Percentiles rank a stretch among this genome's conserved stretches.
phyloP scores from a whole-genome alignment of 2,329 filamentous ascomycete species.

The Xylaria sp. region DNA sequence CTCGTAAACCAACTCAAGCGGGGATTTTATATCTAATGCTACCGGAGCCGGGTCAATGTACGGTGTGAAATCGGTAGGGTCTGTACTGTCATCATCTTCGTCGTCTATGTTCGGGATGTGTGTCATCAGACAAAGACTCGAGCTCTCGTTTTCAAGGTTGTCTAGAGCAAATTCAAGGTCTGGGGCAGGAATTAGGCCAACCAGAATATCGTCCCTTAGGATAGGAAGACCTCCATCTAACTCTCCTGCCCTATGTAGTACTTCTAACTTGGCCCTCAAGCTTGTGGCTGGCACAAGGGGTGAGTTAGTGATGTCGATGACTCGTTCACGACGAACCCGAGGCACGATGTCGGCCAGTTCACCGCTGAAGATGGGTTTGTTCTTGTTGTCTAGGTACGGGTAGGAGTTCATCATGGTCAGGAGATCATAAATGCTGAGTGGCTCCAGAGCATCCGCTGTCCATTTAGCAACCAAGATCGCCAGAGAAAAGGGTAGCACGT shows the following conservation, averaged over 20 bases:
- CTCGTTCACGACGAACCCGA: slow-evolving; percentile 75
- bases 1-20: slow-evolving; percentile 96
- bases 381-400: slow-evolving; percentile 96
- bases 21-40: slow-evolving; percentile 85
- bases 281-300: slow-evolving; percentile 80
- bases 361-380: slow-evolving; percentile 89
- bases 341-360: slow-evolving; percentile 89
- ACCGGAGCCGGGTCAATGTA: slow-evolving; percentile 94
- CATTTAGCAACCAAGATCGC: slow-evolving; percentile 96
- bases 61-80: slow-evolving; percentile 86
- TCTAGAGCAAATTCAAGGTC: slow-evolving; percentile 95
- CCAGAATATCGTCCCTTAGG: slow-evolving; percentile 79
- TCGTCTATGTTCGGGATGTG: slow-evolving; percentile 72
- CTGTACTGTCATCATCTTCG: slow-evolving; percentile 65
- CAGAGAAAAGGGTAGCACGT: slow-evolving; percentile 93
- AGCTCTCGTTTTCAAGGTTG: slow-evolving; percentile 78
- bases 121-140: slow-evolving; percentile 84
- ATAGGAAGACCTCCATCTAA: slow-evolving; percentile 93
- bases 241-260: slow-evolving; percentile 86
- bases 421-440: slow-evolving; percentile 93
- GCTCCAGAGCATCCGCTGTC: slow-evolving; percentile 96
- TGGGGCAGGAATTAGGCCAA: slow-evolving; percentile 91
- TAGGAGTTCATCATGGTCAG: slow-evolving; percentile 98
- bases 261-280: slow-evolving; percentile 82
- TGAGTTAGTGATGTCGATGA: slow-evolving; percentile 89